Evolutionary conservation across 805 yeast species (phyloP).

Genomic region (Wickerhamiella brachini): DNA sequence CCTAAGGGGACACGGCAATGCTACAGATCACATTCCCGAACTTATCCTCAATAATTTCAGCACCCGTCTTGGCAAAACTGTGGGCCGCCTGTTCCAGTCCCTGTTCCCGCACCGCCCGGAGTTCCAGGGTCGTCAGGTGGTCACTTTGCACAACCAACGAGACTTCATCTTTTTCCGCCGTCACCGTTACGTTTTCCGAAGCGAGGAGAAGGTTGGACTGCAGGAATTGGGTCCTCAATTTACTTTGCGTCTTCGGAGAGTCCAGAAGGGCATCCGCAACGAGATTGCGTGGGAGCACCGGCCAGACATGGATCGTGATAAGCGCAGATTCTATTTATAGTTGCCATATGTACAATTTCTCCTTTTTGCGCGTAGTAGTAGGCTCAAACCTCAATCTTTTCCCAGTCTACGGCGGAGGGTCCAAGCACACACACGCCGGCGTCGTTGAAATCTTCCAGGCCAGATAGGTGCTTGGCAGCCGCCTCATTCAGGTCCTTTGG

Average conservation of each 20-base stretch:
- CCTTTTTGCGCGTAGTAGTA: background rate
- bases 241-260: slow-evolving; percentile 72
- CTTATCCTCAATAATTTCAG: slow-evolving; percentile 82
- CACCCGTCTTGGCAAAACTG: slow-evolving; percentile 85
- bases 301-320: slow-evolving; percentile 92
- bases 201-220: slow-evolving; percentile 84
- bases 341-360: background rate
- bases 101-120: slow-evolving; percentile 89
- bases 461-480: slow-evolving; percentile 49
- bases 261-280: slow-evolving; percentile 83
- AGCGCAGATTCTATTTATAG: slow-evolving; percentile 75
- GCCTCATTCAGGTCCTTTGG: slow-evolving; percentile 47
- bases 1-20: slow-evolving; percentile 77
- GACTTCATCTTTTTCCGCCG: slow-evolving; percentile 91
- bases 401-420: slow-evolving; percentile 3
- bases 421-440: slow-evolving; percentile 16
- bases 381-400: background rate
- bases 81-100: slow-evolving; percentile 82
- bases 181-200: slow-evolving; percentile 79
- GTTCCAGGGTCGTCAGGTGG: slow-evolving; percentile 87
- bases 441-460: background rate
- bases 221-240: slow-evolving; percentile 97
- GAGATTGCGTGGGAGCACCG: slow-evolving; percentile 95
- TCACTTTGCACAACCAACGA: slow-evolving; percentile 91
- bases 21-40: slow-evolving; percentile 87